Evolutionary conservation across 352 stramenopile genomes (phyloP).

Genomic region (Pythium dissotocum): DNA sequence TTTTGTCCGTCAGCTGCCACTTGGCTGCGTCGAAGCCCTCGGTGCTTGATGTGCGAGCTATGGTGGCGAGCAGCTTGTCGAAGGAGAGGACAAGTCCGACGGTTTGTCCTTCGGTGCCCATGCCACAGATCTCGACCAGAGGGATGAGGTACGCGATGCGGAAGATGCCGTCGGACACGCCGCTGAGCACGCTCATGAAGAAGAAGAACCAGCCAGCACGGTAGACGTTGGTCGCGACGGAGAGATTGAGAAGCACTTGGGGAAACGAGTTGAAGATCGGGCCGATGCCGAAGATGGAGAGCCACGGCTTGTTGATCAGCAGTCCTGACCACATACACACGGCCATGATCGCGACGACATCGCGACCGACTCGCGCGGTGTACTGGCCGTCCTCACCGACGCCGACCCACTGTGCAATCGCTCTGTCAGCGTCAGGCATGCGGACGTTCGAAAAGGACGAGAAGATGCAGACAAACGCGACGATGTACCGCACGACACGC

Average conservation of each 20-base stretch:
- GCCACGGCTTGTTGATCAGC: constrained; percentile 9
- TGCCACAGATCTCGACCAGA: constrained; percentile 12
- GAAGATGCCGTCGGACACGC: constrained; percentile 14
- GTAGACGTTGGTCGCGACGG: background rate
- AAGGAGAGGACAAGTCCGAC: constrained; percentile 19
- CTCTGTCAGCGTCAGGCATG: constrained; percentile 1
- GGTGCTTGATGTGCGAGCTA: constrained; percentile 3
- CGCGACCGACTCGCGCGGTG: background rate
- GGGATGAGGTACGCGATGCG: constrained; percentile 5
- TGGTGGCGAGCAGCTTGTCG: constrained; percentile 11
- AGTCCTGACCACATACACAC: constrained; percentile 3
- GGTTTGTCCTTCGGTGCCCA: constrained; percentile 17
- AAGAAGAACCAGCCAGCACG: constrained; percentile 17
- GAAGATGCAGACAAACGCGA: constrained; percentile 15
- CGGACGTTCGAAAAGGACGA: constrained; percentile 5
- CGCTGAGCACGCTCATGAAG: constrained; percentile 1
- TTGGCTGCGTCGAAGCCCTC: constrained; percentile 2
- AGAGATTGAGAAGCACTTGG: background rate
- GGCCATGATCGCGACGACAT: constrained; percentile 11
- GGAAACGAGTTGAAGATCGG: constrained; percentile 11
- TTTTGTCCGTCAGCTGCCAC: background rate
- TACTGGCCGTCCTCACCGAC: background rate
- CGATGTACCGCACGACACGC: constrained; percentile 6
- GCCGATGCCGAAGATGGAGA: constrained; percentile 4
- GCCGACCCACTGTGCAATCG: constrained; percentile 2